Conservation (phyloP, 73 alveolate genomes). For the Tetrahymena malaccensis region DNA sequence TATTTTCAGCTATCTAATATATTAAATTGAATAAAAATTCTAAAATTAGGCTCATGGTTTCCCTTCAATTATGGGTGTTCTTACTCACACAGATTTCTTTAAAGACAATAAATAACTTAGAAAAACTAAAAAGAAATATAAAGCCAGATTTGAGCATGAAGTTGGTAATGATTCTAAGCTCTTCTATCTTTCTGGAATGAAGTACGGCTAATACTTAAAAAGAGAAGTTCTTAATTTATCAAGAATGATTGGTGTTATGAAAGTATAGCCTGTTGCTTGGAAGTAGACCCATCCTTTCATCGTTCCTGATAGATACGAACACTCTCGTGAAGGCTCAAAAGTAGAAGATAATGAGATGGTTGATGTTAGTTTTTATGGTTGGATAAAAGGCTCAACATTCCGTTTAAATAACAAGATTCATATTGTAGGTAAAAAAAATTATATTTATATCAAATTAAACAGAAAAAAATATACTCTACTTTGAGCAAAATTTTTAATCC, state of each 20-base stretch:
- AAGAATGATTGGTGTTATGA: constrained; percentile 74
- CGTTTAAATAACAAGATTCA: constrained; percentile 50
- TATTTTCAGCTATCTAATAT: too few relatives aligned
- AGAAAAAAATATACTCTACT: constrained; percentile 62
- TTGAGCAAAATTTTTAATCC: constrained; percentile 43
- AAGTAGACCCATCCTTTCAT: constrained; percentile 74
- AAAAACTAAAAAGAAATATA: constrained; percentile 92
- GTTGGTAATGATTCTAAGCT: constrained; percentile 98
- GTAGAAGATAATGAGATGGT: constrained; percentile 39
- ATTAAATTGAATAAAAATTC: too few relatives aligned
- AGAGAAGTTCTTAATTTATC: constrained; percentile 83
- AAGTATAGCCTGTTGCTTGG: constrained; percentile 52
- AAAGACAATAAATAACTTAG: constrained; percentile 95
- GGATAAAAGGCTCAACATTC: constrained; percentile 87
- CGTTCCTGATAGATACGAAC: constrained; percentile 75
- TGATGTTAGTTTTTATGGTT: constrained; percentile 76
- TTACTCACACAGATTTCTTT: constrained; percentile 98
- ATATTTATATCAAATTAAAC: constrained; percentile 54
- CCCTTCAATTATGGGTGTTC: constrained; percentile 96
- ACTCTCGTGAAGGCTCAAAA: constrained; percentile 38
- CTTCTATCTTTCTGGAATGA: constrained; percentile 92
- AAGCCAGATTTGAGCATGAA: constrained; percentile 97
- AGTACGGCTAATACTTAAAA: constrained; percentile 76
- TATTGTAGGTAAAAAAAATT: constrained; percentile 42
- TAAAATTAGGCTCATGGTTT: constrained; percentile 85